These are phyloP conservation scores for Niebla homalea DNA, from an alignment of 495 filamentous ascomycete species.

Conservation along the genomic window DNA sequence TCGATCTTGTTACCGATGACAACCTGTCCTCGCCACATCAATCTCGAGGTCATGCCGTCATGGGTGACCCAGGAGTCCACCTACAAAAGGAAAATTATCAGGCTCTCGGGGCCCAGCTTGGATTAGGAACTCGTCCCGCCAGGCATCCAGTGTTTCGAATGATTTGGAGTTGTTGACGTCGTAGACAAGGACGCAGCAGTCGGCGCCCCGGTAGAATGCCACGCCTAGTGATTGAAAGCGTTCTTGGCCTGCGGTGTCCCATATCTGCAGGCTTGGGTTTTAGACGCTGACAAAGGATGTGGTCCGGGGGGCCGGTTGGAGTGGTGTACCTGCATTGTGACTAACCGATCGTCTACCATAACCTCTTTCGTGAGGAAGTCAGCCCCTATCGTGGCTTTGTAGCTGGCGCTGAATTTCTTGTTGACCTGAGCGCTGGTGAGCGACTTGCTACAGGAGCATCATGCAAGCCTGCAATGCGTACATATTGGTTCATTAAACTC, in stretches of 20 bases:
- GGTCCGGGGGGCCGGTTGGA: neutral
- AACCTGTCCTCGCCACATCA: slow-evolving; percentile 36
- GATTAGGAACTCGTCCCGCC: slow-evolving; percentile 97
- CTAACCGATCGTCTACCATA: slow-evolving; percentile 86
- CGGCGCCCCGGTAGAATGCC: slow-evolving; percentile 94
- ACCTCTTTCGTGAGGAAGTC: slow-evolving; percentile 99
- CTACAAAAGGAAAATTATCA: slow-evolving; percentile 94
- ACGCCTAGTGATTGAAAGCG: slow-evolving; percentile 96
- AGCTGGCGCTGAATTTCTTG: slow-evolving; percentile 99
- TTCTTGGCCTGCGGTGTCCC: slow-evolving; percentile 98
- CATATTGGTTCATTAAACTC: slow-evolving; percentile 99
- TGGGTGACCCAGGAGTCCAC: slow-evolving; percentile 21
- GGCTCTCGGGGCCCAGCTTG: slow-evolving; percentile 94
- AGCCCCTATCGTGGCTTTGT: slow-evolving; percentile 98
- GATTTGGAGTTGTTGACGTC: slow-evolving; percentile 99
- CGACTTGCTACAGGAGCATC: neutral
- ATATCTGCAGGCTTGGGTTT: slow-evolving; percentile 45
- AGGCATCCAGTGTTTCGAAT: slow-evolving; percentile 96
- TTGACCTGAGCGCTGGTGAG: slow-evolving; percentile 57
- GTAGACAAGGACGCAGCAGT: slow-evolving; percentile 97
- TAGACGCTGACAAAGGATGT: neutral
- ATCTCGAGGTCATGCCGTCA: neutral
- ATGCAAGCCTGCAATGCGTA: slow-evolving; percentile 34
- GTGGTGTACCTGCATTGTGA: slow-evolving; percentile 85
- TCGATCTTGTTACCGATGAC: slow-evolving; percentile 99